Evolutionary conservation across 371 early-diverging fungal species (phyloP), one percentile per base, ranked within the genome.

Genomic region (Amoeboaphelidium protococcarum): DNA sequence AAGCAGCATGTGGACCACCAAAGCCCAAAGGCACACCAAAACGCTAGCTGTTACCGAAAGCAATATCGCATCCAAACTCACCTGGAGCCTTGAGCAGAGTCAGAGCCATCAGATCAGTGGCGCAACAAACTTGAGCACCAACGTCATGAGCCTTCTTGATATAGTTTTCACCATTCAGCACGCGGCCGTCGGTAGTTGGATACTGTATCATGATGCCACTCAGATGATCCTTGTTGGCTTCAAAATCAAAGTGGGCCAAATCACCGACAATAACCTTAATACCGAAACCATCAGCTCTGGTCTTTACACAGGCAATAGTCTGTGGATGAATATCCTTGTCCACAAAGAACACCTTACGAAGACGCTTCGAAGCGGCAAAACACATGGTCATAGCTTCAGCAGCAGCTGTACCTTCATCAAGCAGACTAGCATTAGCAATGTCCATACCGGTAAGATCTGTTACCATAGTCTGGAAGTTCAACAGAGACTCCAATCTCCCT

Each of bases 1-100:
- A 94, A 25, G 95, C 95, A 3, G 95, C 95, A 58, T 91, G 92
- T n/a, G 95, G 95, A 45, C 95, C 95, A 59, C 95, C 95, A 60
- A 82, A 91, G 37, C 95, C 95, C 42, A 94, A 70, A 2, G 92
- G 91, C 26, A 94, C 91, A 60, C 95, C 95, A 53, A 94, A 90
- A 26, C 95, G 77, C 64, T 94, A 92, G 22, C 77, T 75, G 71
- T 82, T 89, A 53, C 95, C 95, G 26, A 94, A 64, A 27, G 81
- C 92, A 58, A 94, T 90, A 63, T 94, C 95, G 27, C 78, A 87
- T 43, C 92, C 92, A 54, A 79, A 85, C 61, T 86, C 86, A 31
- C 83, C 88, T 13, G 95, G 95, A 25, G 90, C 71, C 54, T 80
- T 80, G 37, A 91, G 66, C 37, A 92, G 54, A 21, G 89, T 74